Conservation (phyloP, 2,329 filamentous ascomycete genomes). For the Claviceps digitariae region DNA sequence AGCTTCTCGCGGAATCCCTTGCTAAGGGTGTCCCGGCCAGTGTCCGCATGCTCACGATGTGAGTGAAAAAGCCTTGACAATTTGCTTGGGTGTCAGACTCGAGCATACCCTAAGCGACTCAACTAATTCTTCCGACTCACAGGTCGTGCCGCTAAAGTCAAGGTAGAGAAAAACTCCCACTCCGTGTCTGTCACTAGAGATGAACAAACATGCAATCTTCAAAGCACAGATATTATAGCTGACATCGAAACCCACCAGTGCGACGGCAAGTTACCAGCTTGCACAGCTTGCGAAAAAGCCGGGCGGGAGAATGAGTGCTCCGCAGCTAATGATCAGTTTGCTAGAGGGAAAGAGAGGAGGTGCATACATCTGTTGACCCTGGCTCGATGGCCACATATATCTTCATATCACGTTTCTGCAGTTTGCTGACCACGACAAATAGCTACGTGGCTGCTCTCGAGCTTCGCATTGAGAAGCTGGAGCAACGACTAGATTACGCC, state of each 20-base stretch:
- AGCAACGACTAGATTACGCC: constrained; percentile 60
- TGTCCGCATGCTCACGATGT: constrained; percentile 70
- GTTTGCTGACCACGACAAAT: not conserved
- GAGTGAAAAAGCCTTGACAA: constrained; percentile 12
- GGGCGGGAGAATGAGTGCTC: constrained; percentile 80
- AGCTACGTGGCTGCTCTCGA: constrained; percentile 94
- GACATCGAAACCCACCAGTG: constrained; percentile 38
- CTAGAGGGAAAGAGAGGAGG: constrained; percentile 88
- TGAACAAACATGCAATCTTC: not conserved
- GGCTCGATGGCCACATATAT: not conserved
- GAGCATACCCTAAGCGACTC: not conserved
- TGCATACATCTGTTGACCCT: constrained; percentile 18
- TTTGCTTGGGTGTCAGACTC: not conserved
- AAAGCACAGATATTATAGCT: not conserved
- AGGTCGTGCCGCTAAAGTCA: constrained; percentile 84
- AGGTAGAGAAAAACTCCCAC: constrained; percentile 35
- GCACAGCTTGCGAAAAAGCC: constrained; percentile 87
- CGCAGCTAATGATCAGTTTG: constrained; percentile 90
- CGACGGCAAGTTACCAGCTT: constrained; percentile 89
- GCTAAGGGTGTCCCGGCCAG: constrained; percentile 62
- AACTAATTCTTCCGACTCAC: not conserved
- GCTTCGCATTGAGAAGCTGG: constrained; percentile 74
- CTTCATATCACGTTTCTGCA: not conserved
- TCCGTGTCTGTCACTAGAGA: not conserved
- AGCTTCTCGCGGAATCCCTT: constrained; percentile 43